Evolutionary conservation across 768 basidiomycete genomes (phyloP).

Genomic region (Crucibulum laeve): DNA sequence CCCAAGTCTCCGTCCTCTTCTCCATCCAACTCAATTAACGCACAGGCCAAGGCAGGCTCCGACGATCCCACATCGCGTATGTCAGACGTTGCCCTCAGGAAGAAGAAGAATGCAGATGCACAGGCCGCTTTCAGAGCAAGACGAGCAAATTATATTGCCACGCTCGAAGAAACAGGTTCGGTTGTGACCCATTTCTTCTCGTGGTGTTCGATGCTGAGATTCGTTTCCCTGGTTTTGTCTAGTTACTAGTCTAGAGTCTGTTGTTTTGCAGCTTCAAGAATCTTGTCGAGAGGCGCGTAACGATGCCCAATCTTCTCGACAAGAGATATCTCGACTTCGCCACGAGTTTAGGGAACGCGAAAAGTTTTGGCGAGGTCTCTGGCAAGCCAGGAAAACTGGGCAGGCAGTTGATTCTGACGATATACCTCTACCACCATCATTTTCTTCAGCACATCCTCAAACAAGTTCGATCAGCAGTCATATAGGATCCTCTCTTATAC

Average conservation of each 20-base stretch:
- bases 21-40: slow-evolving; percentile 14
- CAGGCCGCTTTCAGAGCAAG: slow-evolving; percentile 82
- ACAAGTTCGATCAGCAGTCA: slow-evolving; percentile 26
- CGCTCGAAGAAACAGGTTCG: slow-evolving; percentile 76
- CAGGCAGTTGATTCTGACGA: slow-evolving; percentile 50
- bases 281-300: slow-evolving; percentile 65
- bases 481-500: slow-evolving; percentile 23
- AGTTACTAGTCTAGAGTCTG: slow-evolving; percentile 84
- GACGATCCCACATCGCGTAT: slow-evolving; percentile 37
- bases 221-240: slow-evolving; percentile 12
- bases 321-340: slow-evolving; percentile 61
- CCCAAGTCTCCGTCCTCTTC: slow-evolving; percentile 35
- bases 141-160: slow-evolving; percentile 83
- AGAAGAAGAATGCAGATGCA: slow-evolving; percentile 89
- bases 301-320: slow-evolving; percentile 57
- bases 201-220: slow-evolving; percentile 8
- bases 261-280: slow-evolving; percentile 80
- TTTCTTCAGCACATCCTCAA: slow-evolving; percentile 27
- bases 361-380: slow-evolving; percentile 67
- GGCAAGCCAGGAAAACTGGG: slow-evolving; percentile 57
- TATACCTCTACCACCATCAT: slow-evolving; percentile 42
- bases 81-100: slow-evolving; percentile 68
- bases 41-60: slow-evolving; percentile 25
- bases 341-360: slow-evolving; percentile 69
- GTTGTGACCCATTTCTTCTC: slow-evolving; percentile 9